Evolutionary conservation across 176 grass and related monocot species (phyloP), one percentile per base, ranked within the genome.

Genomic region (Alopecurus myosuroides): DNA sequence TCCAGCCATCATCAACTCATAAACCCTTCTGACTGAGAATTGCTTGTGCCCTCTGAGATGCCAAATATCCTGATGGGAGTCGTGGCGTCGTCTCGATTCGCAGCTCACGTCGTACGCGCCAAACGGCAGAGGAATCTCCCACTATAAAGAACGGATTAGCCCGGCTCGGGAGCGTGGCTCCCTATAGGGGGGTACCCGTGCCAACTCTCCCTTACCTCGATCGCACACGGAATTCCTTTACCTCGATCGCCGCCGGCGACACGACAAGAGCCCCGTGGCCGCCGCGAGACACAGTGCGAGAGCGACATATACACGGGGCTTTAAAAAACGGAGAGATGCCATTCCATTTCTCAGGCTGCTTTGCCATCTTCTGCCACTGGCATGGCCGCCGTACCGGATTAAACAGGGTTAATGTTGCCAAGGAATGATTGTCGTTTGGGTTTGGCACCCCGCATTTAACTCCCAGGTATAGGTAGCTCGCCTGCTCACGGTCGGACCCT

Each of bases 261-360:
- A n/a, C n/a, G n/a, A n/a, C 36, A 57, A 85, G 74, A 76, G 7
- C 20, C 31, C 14, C 4, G 51, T 53, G n/a, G n/a, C n/a, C n/a
- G 31, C 45, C 56, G 40, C 76, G 68, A 75, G 46, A 68, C 81
- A n/a, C 77, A 23, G 61, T 58, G 29, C 60, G 60, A 85, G 20
- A 76, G 76, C 82, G 87, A 89, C 82, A 57, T 42, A 19, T 4
- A 0, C 49, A n/a, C n/a, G 18, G 56, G 44, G 64, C 74, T 76
- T 85, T 76, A 81, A 81, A 70, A 69, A 89, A 79, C 22, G 48
- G 29, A 13, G 36, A 81, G 87, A 85, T 84, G 84, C 87, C 82
- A 80, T 80, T 81, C 87, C 77, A 36, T 85, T 76, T 48, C 11
- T 46, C 7, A 37, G 82, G 78, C 35, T 57, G n/a, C n/a, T 56